These are phyloP conservation scores for Aspergillus carbonarius DNA, from an alignment of 2,329 filamentous ascomycete genomes.

Conservation along the genomic window DNA sequence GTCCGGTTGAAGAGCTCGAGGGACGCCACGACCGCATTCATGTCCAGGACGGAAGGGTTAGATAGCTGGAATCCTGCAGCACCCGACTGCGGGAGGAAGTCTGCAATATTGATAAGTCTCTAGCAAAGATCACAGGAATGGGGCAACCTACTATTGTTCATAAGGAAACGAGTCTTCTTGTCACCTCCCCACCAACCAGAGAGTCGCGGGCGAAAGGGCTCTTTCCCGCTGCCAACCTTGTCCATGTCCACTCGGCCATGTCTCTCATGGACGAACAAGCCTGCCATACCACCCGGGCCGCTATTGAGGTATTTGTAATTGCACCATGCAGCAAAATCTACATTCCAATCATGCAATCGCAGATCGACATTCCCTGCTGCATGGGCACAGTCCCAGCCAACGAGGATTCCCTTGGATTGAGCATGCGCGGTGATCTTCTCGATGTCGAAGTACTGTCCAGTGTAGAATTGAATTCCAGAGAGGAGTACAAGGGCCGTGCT, in stretches of 20 bases:
- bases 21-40: conserved; percentile 70
- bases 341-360: conserved; percentile 79
- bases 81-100: conserved; percentile 73
- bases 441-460: conserved; percentile 85
- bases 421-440: conserved; percentile 74
- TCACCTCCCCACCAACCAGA: conserved; percentile 87
- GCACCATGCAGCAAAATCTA: conserved; percentile 91
- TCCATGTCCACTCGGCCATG: conserved; percentile 55
- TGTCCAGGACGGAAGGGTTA: conserved; percentile 77
- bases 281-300: conserved; percentile 78
- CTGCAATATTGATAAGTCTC: conserved; percentile 25
- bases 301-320: conserved; percentile 93
- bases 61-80: conserved; percentile 82
- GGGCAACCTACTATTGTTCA: conserved; percentile 63
- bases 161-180: conserved; percentile 73
- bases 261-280: conserved; percentile 74
- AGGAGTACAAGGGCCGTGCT: conserved; percentile 75
- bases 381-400: conserved; percentile 89
- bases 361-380: conserved; percentile 81
- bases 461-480: conserved; percentile 89
- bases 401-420: conserved; percentile 65
- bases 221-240: conserved; percentile 37
- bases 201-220: conserved; percentile 64
- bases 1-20: conserved; percentile 73
- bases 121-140: background rate